Conservation (phyloP, 2,329 filamentous ascomycete genomes). For the Cytospora leucostoma region DNA sequence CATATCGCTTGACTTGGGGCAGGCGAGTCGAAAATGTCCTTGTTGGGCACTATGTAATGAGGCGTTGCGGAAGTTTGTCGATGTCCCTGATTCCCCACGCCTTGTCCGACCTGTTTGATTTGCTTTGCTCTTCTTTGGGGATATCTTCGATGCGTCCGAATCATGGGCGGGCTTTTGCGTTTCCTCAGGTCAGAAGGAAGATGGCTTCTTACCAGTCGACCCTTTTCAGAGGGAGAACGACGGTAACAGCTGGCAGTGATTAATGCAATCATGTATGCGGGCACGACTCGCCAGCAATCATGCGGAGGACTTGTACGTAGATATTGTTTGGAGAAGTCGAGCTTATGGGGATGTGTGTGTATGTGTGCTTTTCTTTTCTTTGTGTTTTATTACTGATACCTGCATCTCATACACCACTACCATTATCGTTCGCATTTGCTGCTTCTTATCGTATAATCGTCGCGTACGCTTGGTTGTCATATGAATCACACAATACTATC, state of each 20-base stretch:
- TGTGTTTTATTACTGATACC: conserved; percentile 15
- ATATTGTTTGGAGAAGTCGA: not conserved
- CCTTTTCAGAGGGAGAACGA: conserved; percentile 6
- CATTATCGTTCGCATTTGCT: conserved; percentile 9
- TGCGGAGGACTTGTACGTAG: conserved; percentile 7
- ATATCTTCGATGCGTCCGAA: not conserved
- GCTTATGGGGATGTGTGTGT: conserved; percentile 9
- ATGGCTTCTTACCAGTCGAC: not conserved
- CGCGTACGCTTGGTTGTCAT: conserved; percentile 9
- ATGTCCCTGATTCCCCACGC: conserved; percentile 16
- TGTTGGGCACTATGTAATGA: conserved; percentile 21
- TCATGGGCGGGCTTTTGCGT: conserved; percentile 7
- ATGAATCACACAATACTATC: conserved; percentile 16
- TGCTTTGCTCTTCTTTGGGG: conserved; percentile 1
- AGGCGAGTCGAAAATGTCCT: conserved; percentile 14
- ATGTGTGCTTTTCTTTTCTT: conserved; percentile 10
- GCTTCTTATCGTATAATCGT: not conserved
- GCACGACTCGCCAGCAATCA: conserved; percentile 8
- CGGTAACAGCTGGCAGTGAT: conserved; percentile 16
- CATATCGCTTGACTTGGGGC: conserved; percentile 18
- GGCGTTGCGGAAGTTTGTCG: conserved; percentile 25
- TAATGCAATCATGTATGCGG: not conserved
- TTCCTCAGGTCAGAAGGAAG: not conserved
- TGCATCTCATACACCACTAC: conserved; percentile 15
- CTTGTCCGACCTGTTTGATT: not conserved